Base-by-base conservation (phyloP, 805 yeast species). In the Zygosaccharomyces kombuchaensis region DNA sequence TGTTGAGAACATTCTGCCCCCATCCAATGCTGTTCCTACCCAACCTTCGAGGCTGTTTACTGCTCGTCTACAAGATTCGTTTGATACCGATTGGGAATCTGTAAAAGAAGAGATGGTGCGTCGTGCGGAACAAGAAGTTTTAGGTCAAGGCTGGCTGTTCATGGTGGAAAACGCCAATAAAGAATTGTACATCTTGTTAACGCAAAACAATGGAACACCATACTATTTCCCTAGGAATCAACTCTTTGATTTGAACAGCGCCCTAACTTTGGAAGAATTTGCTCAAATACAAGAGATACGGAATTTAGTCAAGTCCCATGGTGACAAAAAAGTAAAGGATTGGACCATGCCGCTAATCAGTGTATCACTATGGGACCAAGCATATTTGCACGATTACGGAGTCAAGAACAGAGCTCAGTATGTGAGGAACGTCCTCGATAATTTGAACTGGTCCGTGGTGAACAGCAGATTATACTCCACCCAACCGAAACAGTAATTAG, bases 351-450 rank as follows among this genome's bases (percentile, higher is more conserved):
- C 69, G 36, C 68, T 93, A 37, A 73, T 93, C 54, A 85, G 81
- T 41, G 74, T 89, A 53, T 87, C 82, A 66, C 75, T 85, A 54
- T 90, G 97, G 96, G 95, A 91, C 64, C 78, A 81, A 53, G 87
- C 96, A n/a, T 93, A 83, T 65, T 58, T 88, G 36, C 70, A 77
- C 22, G 98, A 93, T 66, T 91, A 83, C 67, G 96, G 97, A 38
- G 75, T 87, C 42, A 61, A 57, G 17, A 95, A 93, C 19, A 84
- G 83, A 69, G 71, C 77, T 36, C 72, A 76, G 43, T 93, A 85
- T 66, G 74, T 93, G 54, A 77, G 77, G 50, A 82, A 82, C 51
- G 81, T 82, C 59, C 82, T 95, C 81, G 77, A 81, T 43, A 74
- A 87, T 53, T 76, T 90, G 48, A 82, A 91, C 68, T 93, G 99